Base-by-base conservation (phyloP, 2,329 filamentous ascomycete species). In the Alternaria sp. region DNA sequence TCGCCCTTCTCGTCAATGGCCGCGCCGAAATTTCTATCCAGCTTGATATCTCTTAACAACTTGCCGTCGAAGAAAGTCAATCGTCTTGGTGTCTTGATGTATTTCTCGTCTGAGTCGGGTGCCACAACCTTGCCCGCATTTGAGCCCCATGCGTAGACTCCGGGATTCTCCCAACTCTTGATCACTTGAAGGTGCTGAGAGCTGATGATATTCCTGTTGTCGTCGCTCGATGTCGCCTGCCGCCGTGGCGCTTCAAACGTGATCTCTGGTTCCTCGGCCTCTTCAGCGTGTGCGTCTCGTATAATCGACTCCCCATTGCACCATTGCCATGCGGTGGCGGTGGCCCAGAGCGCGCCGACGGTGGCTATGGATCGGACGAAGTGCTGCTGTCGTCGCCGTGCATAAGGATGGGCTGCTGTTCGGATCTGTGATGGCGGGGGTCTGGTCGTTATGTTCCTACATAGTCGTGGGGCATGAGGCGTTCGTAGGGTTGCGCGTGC, bases 71-170 rank as follows among this genome's bases (percentile, higher is more conserved):
- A 98, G 77, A 89, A 95, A 0, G 84, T 67, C 70, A 98, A 87
- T 58, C 93, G 85, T 58, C 89, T 83, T 13, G 95, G 93, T 2
- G 85, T 87, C 80, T 96, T 97, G 75, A 98, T 83, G 62, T 89
- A 85, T 29, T 82, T 80, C 54, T 97, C 93, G 51, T 89, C 84
- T 8, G 90, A 94, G 62, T 90, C 88, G 1, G 93, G 93, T 40
- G 93, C 93, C 36, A 91, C 91, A n/a, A 97, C 93, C 67, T 85
- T 86, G 60, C 93, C 92, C 14, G 82, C 81, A 71, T 99, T 99
- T 17, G 90, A 92, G 0, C 95, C 95, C 94, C 95, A 99, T 5
- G 90, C 88, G 78, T 96, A 98, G 0, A 98, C 90, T 2, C 93
- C 95, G 0, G 95, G 94, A 60, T 91, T 88, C 77, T 88, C 86